phyloP scores from a whole-genome alignment of 2,329 filamentous ascomycete species.

The Cladophialophora yegresii region DNA sequence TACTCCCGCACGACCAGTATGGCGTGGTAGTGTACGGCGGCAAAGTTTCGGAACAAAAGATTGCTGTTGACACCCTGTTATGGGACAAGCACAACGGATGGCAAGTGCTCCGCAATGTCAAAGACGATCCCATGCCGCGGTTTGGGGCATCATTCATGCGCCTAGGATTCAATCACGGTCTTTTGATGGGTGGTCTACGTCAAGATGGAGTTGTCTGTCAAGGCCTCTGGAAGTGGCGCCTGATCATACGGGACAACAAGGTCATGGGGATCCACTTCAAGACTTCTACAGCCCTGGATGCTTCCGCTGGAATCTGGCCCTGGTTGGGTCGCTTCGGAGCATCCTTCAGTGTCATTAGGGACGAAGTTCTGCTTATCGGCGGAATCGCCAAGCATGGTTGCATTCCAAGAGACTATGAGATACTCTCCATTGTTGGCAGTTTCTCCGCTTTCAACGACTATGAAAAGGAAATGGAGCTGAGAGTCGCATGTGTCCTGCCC shows the following conservation, averaged over 20 bases:
- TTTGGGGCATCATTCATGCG: slow-evolving; percentile 58
- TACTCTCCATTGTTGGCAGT: slow-evolving; percentile 48
- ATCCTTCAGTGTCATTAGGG: slow-evolving; percentile 49
- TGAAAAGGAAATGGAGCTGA: slow-evolving; percentile 37
- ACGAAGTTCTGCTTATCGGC: slow-evolving; percentile 55
- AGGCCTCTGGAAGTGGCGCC: slow-evolving; percentile 66
- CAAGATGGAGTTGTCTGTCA: slow-evolving; percentile 63
- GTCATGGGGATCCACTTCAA: slow-evolving; percentile 40
- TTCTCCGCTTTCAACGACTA: slow-evolving; percentile 33
- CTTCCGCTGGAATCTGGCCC: slow-evolving; percentile 38
- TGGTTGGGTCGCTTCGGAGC: slow-evolving; percentile 55
- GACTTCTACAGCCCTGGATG: slow-evolving; percentile 31
- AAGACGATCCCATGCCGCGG: slow-evolving; percentile 50
- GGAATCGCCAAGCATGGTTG: slow-evolving; percentile 49
- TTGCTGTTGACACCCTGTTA: slow-evolving; percentile 58
- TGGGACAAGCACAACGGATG: slow-evolving; percentile 57
- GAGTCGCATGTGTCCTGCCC: slow-evolving; percentile 38
- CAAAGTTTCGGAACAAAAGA: slow-evolving; percentile 53
- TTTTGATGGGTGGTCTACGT: slow-evolving; percentile 72
- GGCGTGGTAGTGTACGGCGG: slow-evolving; percentile 64
- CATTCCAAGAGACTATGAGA: slow-evolving; percentile 54
- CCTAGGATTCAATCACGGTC: slow-evolving; percentile 54
- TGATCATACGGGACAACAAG: slow-evolving; percentile 48
- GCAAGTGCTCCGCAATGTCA: slow-evolving; percentile 47
- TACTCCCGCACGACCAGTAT: slow-evolving; percentile 43